These are phyloP conservation scores for Euphorbia schlechtendalii DNA, from an alignment of 441 rosid species.

Conservation along the genomic window DNA sequence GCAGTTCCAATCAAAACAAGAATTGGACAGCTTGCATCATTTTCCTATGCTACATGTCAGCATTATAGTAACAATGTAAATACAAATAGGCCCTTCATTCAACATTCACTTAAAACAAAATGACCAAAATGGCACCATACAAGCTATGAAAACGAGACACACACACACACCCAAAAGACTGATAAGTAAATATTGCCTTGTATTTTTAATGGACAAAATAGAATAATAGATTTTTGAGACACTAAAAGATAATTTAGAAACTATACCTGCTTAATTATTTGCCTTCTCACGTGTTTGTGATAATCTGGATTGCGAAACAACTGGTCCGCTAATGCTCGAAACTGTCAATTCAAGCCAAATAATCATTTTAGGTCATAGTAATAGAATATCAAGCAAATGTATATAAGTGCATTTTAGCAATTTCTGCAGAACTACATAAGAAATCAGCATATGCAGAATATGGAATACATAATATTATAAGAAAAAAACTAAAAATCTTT, in stretches of 20 bases:
- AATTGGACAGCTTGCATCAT: neutral
- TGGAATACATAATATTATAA: too few species aligned
- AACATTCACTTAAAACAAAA: neutral
- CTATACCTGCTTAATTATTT: conserved; percentile 78
- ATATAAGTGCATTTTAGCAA: neutral
- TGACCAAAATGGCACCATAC: neutral
- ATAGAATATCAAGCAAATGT: conserved; percentile 6
- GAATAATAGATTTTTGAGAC: neutral
- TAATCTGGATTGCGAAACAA: conserved; percentile 72
- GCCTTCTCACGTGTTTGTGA: conserved; percentile 75
- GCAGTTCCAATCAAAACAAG: neutral
- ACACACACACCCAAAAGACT: neutral
- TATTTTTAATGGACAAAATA: neutral
- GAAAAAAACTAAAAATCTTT: too few species aligned
- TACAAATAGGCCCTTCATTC: too few species aligned
- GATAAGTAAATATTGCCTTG: neutral
- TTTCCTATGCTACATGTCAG: neutral
- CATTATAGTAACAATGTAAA: neutral
- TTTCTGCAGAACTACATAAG: too few species aligned
- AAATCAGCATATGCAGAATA: too few species aligned
- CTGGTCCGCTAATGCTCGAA: conserved; percentile 95
- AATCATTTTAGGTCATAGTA: neutral
- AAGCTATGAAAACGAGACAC: neutral
- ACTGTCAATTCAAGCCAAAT: conserved; percentile 35
- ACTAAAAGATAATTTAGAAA: neutral